These are phyloP conservation scores for Periconia digitata DNA, from an alignment of 2,329 filamentous ascomycete genomes.

Conservation along the genomic window DNA sequence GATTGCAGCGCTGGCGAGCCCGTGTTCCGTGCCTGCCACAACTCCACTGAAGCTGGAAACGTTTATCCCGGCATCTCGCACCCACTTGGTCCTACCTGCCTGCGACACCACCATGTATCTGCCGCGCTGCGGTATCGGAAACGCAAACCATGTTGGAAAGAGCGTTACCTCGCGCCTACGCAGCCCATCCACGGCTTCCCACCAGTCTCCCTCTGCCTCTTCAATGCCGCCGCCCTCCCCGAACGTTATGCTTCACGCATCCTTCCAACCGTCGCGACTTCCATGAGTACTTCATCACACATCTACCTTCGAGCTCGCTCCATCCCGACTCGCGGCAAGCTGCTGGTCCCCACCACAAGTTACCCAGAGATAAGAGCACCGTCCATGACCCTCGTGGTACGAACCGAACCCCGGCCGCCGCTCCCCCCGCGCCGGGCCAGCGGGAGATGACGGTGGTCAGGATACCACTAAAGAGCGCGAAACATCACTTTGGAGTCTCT, in stretches of 20 bases:
- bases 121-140: constrained; percentile 22
- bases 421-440: constrained; percentile 32
- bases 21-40: background rate
- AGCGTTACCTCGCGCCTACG: constrained; percentile 27
- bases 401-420: constrained; percentile 38
- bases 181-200: constrained; percentile 28
- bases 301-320: constrained; percentile 88
- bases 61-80: constrained; percentile 27
- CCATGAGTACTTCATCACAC: constrained; percentile 96
- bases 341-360: constrained; percentile 73
- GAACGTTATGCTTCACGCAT: constrained; percentile 9
- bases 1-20: no score
- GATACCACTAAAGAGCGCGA: constrained; percentile 88
- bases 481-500: constrained; percentile 89
- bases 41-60: background rate
- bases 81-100: constrained; percentile 5
- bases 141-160: constrained; percentile 40
- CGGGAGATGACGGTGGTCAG: constrained; percentile 89
- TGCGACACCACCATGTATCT: constrained; percentile 35
- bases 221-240: constrained; percentile 9
- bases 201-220: constrained; percentile 14
- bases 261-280: constrained; percentile 55
- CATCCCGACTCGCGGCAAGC: constrained; percentile 77
- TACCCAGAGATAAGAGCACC: constrained; percentile 80
- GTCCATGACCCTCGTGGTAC: constrained; percentile 63